Evolutionary conservation across 352 stramenopile species (phyloP).

Genomic region (Phytophthora cryptogea): DNA sequence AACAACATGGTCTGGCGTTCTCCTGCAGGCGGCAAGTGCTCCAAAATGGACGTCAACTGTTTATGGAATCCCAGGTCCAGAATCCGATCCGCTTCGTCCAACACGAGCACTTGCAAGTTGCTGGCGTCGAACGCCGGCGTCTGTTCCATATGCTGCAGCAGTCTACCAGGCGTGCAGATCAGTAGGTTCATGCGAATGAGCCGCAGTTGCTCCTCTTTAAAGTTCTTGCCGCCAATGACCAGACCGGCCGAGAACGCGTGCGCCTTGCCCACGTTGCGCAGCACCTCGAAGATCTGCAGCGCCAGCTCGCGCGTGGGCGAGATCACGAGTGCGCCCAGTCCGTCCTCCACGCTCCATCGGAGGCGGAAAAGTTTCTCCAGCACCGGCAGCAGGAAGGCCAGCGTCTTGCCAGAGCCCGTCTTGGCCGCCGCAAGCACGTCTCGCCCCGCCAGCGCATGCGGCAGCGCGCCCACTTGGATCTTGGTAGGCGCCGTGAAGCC

Average conservation of each 20-base stretch:
- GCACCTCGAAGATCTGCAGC: constrained; percentile 99
- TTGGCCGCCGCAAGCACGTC: constrained; percentile 94
- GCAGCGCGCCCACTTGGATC: constrained; percentile 89
- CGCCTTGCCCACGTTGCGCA: constrained; percentile 94
- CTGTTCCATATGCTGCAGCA: constrained; percentile 99
- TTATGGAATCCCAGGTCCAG: constrained; percentile 99
- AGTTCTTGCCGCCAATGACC: constrained; percentile 97
- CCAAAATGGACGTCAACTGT: constrained; percentile 97
- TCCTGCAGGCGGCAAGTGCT: constrained; percentile 88
- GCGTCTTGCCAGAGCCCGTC: constrained; percentile 95
- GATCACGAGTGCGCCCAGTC: constrained; percentile 96
- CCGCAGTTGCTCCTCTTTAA: constrained; percentile 94
- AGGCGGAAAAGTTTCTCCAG: constrained; percentile 91
- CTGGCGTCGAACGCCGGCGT: constrained; percentile 96
- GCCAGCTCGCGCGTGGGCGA: constrained; percentile 98
- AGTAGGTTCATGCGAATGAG: constrained; percentile 97
- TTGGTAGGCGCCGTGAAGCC: constrained; percentile 88
- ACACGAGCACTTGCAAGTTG: constrained; percentile 95
- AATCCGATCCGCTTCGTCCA: constrained; percentile 99
- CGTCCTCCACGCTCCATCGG: constrained; percentile 91
- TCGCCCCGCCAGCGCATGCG: constrained; percentile 85
- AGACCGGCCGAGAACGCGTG: constrained; percentile 97
- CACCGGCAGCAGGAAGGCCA: constrained; percentile 90
- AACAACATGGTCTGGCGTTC: constrained; percentile 97
- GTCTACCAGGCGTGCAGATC: constrained; percentile 95